Percentiles rank a stretch among this genome's conserved stretches.
These are phyloP conservation scores for Ziziphus jujuba DNA, from an alignment of 306 rosid genomes.

Conservation along the genomic window DNA sequence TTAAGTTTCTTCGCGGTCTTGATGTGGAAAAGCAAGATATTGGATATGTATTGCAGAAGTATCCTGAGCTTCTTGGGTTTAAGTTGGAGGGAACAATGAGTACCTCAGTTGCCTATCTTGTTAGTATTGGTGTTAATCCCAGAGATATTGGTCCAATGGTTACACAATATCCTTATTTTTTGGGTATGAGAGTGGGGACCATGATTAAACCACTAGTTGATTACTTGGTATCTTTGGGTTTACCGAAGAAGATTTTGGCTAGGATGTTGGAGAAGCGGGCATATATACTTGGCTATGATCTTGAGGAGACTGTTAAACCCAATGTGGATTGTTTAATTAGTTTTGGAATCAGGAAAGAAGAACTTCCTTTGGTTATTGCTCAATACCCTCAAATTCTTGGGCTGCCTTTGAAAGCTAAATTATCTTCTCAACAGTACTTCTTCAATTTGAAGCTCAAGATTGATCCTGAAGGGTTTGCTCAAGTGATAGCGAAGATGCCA, in stretches of 20 bases:
- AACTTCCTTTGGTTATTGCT: conserved; percentile 63
- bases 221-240: conserved; percentile 61
- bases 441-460: conserved; percentile 87
- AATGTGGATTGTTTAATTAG: conserved; percentile 83
- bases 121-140: conserved; percentile 85
- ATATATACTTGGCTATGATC: conserved; percentile 75
- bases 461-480: conserved; percentile 80
- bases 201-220: conserved; percentile 76
- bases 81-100: conserved; percentile 98
- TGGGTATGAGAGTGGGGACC: conserved; percentile 97
- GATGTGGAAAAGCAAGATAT: conserved; percentile 84
- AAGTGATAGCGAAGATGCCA: conserved; percentile 86
- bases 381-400: conserved; percentile 86
- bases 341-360: conserved; percentile 72
- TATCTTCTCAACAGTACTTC: conserved; percentile 80
- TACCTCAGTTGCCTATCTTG: conserved; percentile 90
- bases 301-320: conserved; percentile 72
- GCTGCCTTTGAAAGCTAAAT: conserved; percentile 78
- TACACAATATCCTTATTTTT: conserved; percentile 75
- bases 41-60: conserved; percentile 82
- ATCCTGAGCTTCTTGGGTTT: conserved; percentile 91
- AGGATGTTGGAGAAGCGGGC: conserved; percentile 89
- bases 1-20: conserved; percentile 84
- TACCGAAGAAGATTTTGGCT: conserved; percentile 79
- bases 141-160: conserved; percentile 97